Evolutionary conservation across 176 grass and related monocot genomes (phyloP).

Genomic region (Hordeum marinum): DNA sequence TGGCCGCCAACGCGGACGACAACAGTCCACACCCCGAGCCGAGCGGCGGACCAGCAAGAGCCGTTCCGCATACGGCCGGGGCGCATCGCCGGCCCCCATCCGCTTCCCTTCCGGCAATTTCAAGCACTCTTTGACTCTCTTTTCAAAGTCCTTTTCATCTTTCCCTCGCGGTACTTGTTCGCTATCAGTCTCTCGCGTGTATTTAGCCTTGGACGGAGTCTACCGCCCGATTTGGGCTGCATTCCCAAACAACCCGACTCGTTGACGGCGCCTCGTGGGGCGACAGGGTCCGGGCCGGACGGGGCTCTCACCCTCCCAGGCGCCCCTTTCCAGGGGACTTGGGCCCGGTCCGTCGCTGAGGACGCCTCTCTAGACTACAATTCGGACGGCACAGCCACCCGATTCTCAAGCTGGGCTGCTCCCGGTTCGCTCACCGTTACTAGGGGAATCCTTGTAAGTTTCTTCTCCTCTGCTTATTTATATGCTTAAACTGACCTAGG

Average conservation of each 20-base stretch:
- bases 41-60: background rate
- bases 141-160: constrained; percentile 67
- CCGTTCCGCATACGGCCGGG: constrained; percentile 24
- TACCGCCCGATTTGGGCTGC: constrained; percentile 44
- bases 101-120: constrained; percentile 46
- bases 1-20: too few relatives aligned
- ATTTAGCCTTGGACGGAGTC: constrained; percentile 49
- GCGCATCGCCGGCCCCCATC: constrained; percentile 57
- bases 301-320: constrained; percentile 46
- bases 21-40: too few relatives aligned
- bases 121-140: constrained; percentile 77
- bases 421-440: constrained; percentile 37
- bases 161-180: constrained; percentile 51
- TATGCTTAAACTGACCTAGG: too few relatives aligned
- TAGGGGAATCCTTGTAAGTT: constrained; percentile 34
- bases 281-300: constrained; percentile 44
- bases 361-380: too few relatives aligned
- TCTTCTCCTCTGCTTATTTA: constrained; percentile 21
- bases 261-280: constrained; percentile 42
- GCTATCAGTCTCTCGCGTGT: constrained; percentile 42
- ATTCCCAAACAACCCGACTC: constrained; percentile 55
- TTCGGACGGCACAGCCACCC: too few relatives aligned
- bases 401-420: too few relatives aligned
- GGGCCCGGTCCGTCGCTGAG: constrained; percentile 13
- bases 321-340: constrained; percentile 55